Evolutionary conservation across 768 basidiomycete genomes (phyloP), one percentile per base, ranked within the genome.

Genomic region (Mycena belliarum): DNA sequence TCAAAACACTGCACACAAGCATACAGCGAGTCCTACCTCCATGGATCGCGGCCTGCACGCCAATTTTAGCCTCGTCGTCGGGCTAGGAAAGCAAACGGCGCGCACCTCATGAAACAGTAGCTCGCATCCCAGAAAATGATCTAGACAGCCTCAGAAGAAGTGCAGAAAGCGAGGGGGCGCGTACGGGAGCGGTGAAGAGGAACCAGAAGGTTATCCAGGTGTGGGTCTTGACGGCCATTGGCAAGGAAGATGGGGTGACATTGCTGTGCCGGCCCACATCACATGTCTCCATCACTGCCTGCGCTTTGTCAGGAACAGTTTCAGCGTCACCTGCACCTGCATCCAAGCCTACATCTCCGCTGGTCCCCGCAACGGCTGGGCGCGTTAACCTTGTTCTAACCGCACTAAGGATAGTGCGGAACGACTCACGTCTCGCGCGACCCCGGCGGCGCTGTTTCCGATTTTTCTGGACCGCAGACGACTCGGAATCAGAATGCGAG

Each of bases 31-130:
- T 14, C 66, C 43, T 63, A 80, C 80, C 63, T 75, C 75, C 86
- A 95, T 91, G 4, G 92, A 94, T 21, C 92, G 82, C 20, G 93
- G 93, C 35, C 93, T 93, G 40, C 32, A 32, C 24, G n/a, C 38
- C 55, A 32, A 24, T 37, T 28, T 42, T 37, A 45, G 18, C 7
- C 44, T 40, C 26, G 49, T 43, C 60, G 49, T 42, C 6, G 20
- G 28, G 46, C 52, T 43, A 47, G 38, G 24, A 59, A 56, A n/a
- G 38, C 16, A 35, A 2, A 23, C 11, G 23, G 21, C 25, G 68
- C 82, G 58, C 60, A 89, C 91, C 91, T 80, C 79, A 89, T 80
- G 57, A 93, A 84, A 66, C 89, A 91, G 69, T 90, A 94, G n/a
- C 78, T 76, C 1, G 75, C 88, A 78, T 94, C 91, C 92, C 91